Percentiles rank a stretch among this genome's conserved stretches.
These are phyloP conservation scores for Epichloe scottii DNA, from an alignment of 2,329 filamentous ascomycete species.

Conservation along the genomic window DNA sequence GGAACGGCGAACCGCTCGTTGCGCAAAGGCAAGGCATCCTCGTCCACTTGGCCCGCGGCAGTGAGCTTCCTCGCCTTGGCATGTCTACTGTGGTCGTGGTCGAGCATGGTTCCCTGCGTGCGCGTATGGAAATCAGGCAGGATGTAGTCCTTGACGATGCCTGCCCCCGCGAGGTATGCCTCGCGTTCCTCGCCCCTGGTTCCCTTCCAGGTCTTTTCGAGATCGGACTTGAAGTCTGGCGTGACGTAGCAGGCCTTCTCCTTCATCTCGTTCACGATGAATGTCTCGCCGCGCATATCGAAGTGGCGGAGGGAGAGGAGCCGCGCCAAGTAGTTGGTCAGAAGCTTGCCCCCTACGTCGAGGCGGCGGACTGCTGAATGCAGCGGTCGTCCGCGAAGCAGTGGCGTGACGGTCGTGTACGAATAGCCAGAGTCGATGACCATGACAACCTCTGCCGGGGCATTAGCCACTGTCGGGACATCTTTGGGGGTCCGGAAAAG, in stretches of 20 bases:
- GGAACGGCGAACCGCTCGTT: constrained; percentile 89
- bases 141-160: constrained; percentile 80
- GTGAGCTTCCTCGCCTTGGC: constrained; percentile 36
- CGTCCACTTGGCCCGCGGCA: constrained; percentile 32
- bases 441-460: constrained; percentile 69
- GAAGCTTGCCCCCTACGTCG: constrained; percentile 81
- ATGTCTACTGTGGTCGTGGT: constrained; percentile 59
- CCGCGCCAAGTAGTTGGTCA: constrained; percentile 88
- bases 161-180: constrained; percentile 35
- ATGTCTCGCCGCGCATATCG: constrained; percentile 87
- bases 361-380: constrained; percentile 73
- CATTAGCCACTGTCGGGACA: constrained; percentile 24
- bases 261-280: constrained; percentile 94
- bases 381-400: constrained; percentile 68
- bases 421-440: constrained; percentile 89
- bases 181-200: constrained; percentile 46
- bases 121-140: constrained; percentile 63
- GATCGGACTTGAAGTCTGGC: constrained; percentile 59
- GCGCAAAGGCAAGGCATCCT: constrained; percentile 75
- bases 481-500: constrained; percentile 51
- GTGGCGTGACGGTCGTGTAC: constrained; percentile 78
- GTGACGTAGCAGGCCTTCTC: constrained; percentile 79
- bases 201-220: constrained; percentile 78
- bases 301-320: constrained; percentile 84
- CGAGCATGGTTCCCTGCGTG: constrained; percentile 55